Conservation (phyloP, 1,139 yeast species). For the Chernovozyma sophiae-reginae region DNA sequence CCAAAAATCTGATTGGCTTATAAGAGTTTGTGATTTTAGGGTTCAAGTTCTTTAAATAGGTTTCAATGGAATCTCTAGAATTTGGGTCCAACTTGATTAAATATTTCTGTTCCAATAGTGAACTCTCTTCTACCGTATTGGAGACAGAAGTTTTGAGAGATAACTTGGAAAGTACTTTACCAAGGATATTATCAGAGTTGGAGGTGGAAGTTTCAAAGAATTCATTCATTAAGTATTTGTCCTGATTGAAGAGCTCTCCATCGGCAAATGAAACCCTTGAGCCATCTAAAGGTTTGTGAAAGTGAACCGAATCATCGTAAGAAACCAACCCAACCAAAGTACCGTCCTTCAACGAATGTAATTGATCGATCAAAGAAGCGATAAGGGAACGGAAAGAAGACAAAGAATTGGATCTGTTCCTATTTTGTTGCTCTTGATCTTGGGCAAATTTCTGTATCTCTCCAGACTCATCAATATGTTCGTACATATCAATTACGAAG, state of each 20-base stretch:
- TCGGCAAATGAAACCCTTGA: background rate
- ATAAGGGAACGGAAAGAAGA: conserved; percentile 18
- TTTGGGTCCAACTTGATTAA: conserved; percentile 4
- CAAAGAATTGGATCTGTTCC: conserved; percentile 1
- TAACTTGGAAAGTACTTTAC: background rate
- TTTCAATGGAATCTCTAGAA: conserved; percentile 7
- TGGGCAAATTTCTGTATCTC: background rate
- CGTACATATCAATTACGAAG: conserved; percentile 29
- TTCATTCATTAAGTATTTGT: conserved; percentile 3
- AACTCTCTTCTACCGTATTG: background rate
- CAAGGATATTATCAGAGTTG: too few relatives aligned
- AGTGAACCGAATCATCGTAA: conserved; percentile 24
- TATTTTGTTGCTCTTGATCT: background rate
- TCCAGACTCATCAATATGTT: conserved; percentile 21
- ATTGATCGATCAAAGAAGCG: conserved; percentile 13
- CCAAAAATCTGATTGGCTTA: conserved; percentile 31
- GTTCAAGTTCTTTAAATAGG: conserved; percentile 13
- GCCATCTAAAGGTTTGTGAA: conserved; percentile 16
- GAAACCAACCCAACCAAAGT: conserved; percentile 24
- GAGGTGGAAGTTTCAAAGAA: conserved; percentile 6
- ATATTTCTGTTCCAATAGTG: conserved; percentile 6
- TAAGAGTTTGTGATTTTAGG: conserved; percentile 25
- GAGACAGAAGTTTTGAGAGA: background rate
- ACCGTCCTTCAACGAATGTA: conserved; percentile 20
- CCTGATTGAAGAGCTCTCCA: conserved; percentile 5